Base-by-base conservation (phyloP, 306 rosid genomes). In the Argentina anserina region DNA sequence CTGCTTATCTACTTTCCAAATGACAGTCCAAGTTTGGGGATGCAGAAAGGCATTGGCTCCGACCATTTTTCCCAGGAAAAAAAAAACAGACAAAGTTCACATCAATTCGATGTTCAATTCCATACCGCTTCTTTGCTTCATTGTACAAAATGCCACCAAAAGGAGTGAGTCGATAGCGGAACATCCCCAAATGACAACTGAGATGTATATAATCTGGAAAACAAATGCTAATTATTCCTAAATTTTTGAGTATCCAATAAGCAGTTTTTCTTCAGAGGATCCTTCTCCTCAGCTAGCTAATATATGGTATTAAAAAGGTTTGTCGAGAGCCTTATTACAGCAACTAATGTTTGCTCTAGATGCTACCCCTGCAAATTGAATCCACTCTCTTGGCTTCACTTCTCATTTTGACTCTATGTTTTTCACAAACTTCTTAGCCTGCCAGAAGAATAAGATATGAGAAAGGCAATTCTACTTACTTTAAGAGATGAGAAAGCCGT, bases 401-500 rank as follows among this genome's bases (percentile, higher is more conserved):
- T 73, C 52, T 65, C 78, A 90, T 9, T 92, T 81, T 67, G 98
- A 88, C 82, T 92, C 92, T 60, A 87, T 56, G 14, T 74, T 80
- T 71, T 61, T 88, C 73, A 81, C 95, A 23, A 82, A 77, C 86
- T 80, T 88, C 85, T 89, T 92, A 26, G 88, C 85, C 97, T 92
- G 93, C 60, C 82, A 64, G 3, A 18, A 65, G 64, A 56, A 78
- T 29, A 26, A 18, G 39, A 72, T 43, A 7, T 72, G 71, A 86
- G 69, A 52, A 55, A 77, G 26, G 15, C 50, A 36, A 45, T 56
- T 62, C 28, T 56, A 17, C 34, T 2, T 13, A 50, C 4, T 50
- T n/a, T 0, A 0, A 25, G 8, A 45, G 42, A 31, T 26, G 28
- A 26, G 43, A 18, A 61, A 61, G 66, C 25, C n/a, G 34, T 29